These are phyloP conservation scores for Linnemannia elongata DNA, from an alignment of 192 early-diverging fungal species.

Conservation along the genomic window DNA sequence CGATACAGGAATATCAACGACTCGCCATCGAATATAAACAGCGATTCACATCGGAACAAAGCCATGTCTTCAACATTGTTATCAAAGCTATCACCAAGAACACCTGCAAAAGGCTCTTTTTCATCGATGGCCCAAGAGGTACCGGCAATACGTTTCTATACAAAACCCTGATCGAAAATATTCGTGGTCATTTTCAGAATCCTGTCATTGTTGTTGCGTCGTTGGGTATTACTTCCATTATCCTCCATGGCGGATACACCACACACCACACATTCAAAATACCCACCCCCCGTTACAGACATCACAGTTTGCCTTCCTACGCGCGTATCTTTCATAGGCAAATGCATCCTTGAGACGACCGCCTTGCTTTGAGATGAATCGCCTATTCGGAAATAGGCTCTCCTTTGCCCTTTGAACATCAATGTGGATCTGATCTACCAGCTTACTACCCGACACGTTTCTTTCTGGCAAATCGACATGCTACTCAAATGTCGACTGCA, in stretches of 20 bases:
- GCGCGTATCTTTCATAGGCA: not conserved
- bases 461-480: not conserved
- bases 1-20: too few relatives aligned
- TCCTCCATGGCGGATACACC: constrained; percentile 40
- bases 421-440: not conserved
- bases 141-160: too few relatives aligned
- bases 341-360: not conserved
- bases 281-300: constrained; percentile 9
- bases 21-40: too few relatives aligned
- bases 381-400: not conserved
- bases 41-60: too few relatives aligned
- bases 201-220: constrained; percentile 34
- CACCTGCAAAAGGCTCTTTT: too few relatives aligned
- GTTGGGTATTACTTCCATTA: constrained; percentile 46
- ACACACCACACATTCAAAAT: constrained; percentile 53
- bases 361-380: constrained; percentile 57
- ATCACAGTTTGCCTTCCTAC: constrained; percentile 23
- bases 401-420: not conserved
- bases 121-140: too few relatives aligned
- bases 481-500: not conserved
- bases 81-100: too few relatives aligned
- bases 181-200: not conserved
- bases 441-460: not conserved
- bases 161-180: too few relatives aligned
- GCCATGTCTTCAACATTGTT: too few relatives aligned